Conservation (phyloP, 352 stramenopile species). For the Blastocystis sp. region DNA sequence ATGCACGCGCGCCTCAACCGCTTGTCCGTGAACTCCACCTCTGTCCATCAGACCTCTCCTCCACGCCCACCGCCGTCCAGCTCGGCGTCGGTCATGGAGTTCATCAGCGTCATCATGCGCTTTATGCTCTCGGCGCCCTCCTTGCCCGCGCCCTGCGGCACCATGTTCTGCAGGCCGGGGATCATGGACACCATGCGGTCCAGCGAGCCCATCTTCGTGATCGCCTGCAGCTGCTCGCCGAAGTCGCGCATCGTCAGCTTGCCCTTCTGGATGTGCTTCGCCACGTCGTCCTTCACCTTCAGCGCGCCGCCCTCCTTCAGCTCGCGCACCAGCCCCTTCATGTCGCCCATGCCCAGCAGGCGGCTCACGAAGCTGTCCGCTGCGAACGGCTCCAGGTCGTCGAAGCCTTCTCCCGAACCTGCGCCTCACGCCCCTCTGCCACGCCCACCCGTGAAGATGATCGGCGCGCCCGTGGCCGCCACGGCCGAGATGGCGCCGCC, state of each 20-base stretch:
- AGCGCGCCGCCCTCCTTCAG: conserved; percentile 84
- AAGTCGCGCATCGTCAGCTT: conserved; percentile 95
- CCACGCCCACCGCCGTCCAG: conserved; percentile 85
- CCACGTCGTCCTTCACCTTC: conserved; percentile 89
- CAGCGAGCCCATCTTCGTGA: conserved; percentile 94
- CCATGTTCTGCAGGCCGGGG: conserved; percentile 77
- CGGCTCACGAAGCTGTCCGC: conserved; percentile 92
- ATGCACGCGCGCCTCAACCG: conserved; percentile 37
- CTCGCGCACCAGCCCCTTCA: conserved; percentile 89
- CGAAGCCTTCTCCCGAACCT: conserved; percentile 89
- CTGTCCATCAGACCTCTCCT: conserved; percentile 69
- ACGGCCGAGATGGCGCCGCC: conserved; percentile 93
- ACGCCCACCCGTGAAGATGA: conserved; percentile 90
- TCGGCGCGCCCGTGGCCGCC: conserved; percentile 90
- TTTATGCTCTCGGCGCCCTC: conserved; percentile 86
- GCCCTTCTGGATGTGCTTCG: conserved; percentile 89
- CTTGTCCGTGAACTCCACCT: conserved; percentile 51
- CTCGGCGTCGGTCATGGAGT: conserved; percentile 93
- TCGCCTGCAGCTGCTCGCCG: conserved; percentile 95
- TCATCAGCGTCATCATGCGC: conserved; percentile 98
- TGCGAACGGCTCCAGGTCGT: conserved; percentile 96
- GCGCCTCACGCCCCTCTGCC: too few relatives aligned
- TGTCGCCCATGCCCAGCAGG: conserved; percentile 95
- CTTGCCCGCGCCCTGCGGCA: conserved; percentile 80
- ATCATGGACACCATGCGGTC: conserved; percentile 98